Evolutionary conservation across 106 monocot species (phyloP), one percentile per base, ranked within the genome.

Genomic region (Allium cepa): DNA sequence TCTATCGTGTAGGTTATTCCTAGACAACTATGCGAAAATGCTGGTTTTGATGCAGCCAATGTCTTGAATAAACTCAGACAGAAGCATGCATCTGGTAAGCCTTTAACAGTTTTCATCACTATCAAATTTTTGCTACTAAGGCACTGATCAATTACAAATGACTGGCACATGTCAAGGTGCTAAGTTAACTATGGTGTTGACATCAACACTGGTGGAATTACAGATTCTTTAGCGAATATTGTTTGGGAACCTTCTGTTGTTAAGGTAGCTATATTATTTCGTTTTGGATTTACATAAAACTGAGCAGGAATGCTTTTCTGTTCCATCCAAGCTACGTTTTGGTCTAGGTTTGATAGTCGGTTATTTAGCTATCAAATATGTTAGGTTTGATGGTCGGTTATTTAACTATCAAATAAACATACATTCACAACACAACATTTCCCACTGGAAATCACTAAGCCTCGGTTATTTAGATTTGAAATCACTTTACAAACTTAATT

Each of bases 241-340:
- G 97, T 99, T 3, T 99, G 97, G 97, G 97, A 99, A 74, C 97
- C 97, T 81, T 79, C 90, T 71, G 79, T 99, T 56, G 97, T 93
- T 11, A 99, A 99, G 82, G 88, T 96, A 57, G 11, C 1, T 55
- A 5, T 56, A 51, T 27, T 8, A 11, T 64, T 64, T 16, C 26
- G 45, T 49, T 47, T 4, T 15, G 36, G 46, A 63, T 8, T 46
- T 59, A 26, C 7, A 7, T 55, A 11, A 55, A 55, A 15, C 53
- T 55, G 53, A 2, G 36, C 53, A 12, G 53, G 15, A 55, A 55
- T 55, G 3, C 0, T 8, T 55, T 18, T 17, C 47, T 57, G 13
- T 64, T 18, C 8, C 57, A 64, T 26, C 3, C 11, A 18, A 51
- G 45, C n/a, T n/a, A n/a, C n/a, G n/a, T n/a, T n/a, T n/a, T n/a